Evolutionary conservation across 1,284 basidiomycete species (phyloP).

Genomic region (Neonothopanus nambi): DNA sequence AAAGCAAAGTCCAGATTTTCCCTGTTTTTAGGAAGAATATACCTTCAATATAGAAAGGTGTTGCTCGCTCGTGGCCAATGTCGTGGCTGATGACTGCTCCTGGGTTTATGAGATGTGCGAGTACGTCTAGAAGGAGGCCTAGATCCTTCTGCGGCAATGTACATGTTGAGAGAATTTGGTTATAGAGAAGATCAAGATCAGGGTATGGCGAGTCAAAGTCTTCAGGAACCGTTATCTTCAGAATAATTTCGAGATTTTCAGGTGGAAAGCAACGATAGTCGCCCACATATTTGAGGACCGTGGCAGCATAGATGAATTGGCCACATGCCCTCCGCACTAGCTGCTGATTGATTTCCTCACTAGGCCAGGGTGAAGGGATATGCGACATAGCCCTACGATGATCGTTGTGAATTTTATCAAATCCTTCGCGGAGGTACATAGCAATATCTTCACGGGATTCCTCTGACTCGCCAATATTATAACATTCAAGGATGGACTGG

Average conservation of each 20-base stretch:
- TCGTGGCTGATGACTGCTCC: neutral
- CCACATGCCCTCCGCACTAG: too few species aligned
- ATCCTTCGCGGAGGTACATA: neutral
- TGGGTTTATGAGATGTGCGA: neutral
- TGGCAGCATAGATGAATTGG: too few species aligned
- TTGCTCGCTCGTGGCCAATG: neutral
- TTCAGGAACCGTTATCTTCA: too few species aligned
- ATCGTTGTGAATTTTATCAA: neutral
- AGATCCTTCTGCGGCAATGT: neutral
- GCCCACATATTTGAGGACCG: too few species aligned
- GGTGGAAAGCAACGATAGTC: too few species aligned
- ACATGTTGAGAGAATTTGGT: neutral
- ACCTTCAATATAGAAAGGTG: too few species aligned
- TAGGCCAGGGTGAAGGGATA: slow-evolving; percentile 21
- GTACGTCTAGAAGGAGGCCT: neutral
- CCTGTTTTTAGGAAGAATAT: too few species aligned
- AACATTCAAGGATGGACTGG: neutral
- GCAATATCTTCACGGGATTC: slow-evolving; percentile 2
- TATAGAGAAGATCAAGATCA: slow-evolving; percentile 25
- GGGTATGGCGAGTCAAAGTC: too few species aligned
- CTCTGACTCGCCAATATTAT: neutral
- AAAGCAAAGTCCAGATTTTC: too few species aligned
- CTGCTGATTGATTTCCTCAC: slow-evolving; percentile 18
- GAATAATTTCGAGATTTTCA: too few species aligned
- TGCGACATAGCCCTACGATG: neutral